phyloP scores from a whole-genome alignment of 306 rosid species.

The Casuarina glauca region DNA sequence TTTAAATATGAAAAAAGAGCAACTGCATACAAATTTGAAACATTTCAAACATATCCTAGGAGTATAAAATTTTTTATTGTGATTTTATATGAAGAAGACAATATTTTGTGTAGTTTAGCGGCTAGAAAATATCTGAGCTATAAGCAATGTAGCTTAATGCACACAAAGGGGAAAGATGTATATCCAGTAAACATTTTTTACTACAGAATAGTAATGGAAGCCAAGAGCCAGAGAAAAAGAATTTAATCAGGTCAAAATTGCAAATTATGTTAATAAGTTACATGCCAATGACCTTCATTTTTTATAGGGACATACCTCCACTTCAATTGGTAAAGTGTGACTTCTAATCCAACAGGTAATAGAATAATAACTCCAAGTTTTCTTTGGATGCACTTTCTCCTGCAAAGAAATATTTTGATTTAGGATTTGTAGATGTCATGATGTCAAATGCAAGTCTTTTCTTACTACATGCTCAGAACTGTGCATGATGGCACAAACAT shows the following conservation, averaged over 20 bases:
- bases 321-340: slow-evolving; percentile 28
- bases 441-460: background rate
- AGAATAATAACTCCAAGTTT: slow-evolving; percentile 17
- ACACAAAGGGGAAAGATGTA: background rate
- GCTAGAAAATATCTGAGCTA: background rate
- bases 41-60: background rate
- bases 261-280: background rate
- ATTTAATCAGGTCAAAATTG: background rate
- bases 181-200: background rate
- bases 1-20: background rate
- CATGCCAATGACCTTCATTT: background rate
- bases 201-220: background rate
- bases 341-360: slow-evolving; percentile 31
- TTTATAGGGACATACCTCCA: background rate
- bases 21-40: background rate
- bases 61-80: too few species aligned
- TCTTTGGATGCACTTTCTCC: slow-evolving; percentile 13
- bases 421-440: slow-evolving; percentile 2
- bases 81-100: background rate
- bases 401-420: slow-evolving; percentile 27
- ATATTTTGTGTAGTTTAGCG: background rate
- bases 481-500: slow-evolving; percentile 2
- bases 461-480: background rate
- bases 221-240: background rate
- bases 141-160: background rate